Conservation (phyloP, 176 grass and related monocot species). For the Oropetium thomaeum region DNA sequence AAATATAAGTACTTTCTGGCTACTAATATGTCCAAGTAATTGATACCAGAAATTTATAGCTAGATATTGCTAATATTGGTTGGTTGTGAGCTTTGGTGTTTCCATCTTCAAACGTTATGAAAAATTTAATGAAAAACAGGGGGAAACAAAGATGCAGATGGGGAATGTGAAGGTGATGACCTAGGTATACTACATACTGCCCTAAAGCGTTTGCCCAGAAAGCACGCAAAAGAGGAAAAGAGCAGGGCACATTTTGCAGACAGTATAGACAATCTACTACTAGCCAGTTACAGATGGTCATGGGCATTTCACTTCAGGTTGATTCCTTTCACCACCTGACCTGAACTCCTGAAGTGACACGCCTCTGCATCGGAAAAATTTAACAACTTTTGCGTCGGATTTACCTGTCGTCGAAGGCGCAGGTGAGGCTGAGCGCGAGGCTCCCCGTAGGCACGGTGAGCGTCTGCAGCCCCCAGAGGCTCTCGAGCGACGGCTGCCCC, state of each 20-base stretch:
- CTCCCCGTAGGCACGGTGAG: slow-evolving; percentile 56
- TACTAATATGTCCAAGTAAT: no score
- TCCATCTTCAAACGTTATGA: no score
- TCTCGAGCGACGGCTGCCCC: slow-evolving; percentile 76
- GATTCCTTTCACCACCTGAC: slow-evolving; percentile 31
- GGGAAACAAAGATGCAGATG: background rate
- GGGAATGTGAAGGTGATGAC: slow-evolving; percentile 35
- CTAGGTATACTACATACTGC: background rate
- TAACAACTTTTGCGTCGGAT: slow-evolving; percentile 36
- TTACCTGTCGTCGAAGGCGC: slow-evolving; percentile 75
- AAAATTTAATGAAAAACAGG: background rate
- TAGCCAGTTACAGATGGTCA: slow-evolving; percentile 18
- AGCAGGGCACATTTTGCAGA: slow-evolving; percentile 17
- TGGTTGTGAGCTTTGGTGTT: no score
- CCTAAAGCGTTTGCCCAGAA: slow-evolving; percentile 40
- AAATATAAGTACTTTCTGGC: no score
- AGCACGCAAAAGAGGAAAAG: slow-evolving; percentile 50
- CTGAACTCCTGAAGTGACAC: no score
- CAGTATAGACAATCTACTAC: no score
- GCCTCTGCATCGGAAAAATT: background rate
- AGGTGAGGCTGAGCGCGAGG: slow-evolving; percentile 75
- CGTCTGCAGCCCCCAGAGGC: slow-evolving; percentile 72
- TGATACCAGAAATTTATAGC: no score
- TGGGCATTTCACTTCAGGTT: slow-evolving; percentile 31
- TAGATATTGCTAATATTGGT: no score